Evolutionary conservation across 352 stramenopile species (phyloP).

Genomic region (Elongisporangium senticosum): DNA sequence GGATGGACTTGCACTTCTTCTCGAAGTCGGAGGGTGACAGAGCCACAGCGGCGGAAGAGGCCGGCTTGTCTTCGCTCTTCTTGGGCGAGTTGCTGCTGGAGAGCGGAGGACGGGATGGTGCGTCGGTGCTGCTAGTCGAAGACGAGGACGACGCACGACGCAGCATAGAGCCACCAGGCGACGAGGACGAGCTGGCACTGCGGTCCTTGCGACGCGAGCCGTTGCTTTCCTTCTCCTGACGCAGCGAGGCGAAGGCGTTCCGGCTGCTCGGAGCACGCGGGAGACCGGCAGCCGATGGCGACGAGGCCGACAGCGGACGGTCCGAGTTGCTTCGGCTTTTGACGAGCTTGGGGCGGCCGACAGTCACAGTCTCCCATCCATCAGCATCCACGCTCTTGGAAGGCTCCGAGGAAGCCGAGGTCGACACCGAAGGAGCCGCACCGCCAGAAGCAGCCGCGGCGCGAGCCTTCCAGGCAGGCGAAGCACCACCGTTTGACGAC

Average conservation of each 20-base stretch:
- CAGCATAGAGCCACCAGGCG: background rate
- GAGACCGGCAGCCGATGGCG: slow-evolving; percentile 10
- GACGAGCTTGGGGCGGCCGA: slow-evolving; percentile 43
- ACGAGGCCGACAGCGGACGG: slow-evolving; percentile 20
- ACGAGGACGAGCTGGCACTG: slow-evolving; percentile 37
- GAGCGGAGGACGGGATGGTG: slow-evolving; percentile 27
- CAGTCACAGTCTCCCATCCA: slow-evolving; percentile 69
- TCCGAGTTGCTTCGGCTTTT: slow-evolving; percentile 66
- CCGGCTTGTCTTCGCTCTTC: slow-evolving; percentile 13
- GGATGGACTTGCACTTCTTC: slow-evolving; percentile 83
- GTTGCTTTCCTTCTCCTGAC: slow-evolving; percentile 17
- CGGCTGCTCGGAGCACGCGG: slow-evolving; percentile 33
- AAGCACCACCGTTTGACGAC: slow-evolving; percentile 24
- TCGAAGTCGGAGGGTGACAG: slow-evolving; percentile 54
- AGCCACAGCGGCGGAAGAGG: slow-evolving; percentile 1
- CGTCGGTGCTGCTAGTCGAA: slow-evolving; percentile 10
- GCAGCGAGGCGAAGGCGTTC: slow-evolving; percentile 44
- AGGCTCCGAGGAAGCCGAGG: slow-evolving; percentile 10
- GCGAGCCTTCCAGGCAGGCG: slow-evolving; percentile 59
- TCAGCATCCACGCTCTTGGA: slow-evolving; percentile 34
- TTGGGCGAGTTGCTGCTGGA: slow-evolving; percentile 18
- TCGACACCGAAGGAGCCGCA: slow-evolving; percentile 2
- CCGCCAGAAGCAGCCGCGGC: slow-evolving; percentile 7
- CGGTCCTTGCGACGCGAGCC: slow-evolving; percentile 34
- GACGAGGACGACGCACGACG: slow-evolving; percentile 26